Percentiles rank a stretch among this genome's conserved stretches.
phyloP scores from a whole-genome alignment of 495 filamentous ascomycete genomes.

The Aspergillus heteromorphus region DNA sequence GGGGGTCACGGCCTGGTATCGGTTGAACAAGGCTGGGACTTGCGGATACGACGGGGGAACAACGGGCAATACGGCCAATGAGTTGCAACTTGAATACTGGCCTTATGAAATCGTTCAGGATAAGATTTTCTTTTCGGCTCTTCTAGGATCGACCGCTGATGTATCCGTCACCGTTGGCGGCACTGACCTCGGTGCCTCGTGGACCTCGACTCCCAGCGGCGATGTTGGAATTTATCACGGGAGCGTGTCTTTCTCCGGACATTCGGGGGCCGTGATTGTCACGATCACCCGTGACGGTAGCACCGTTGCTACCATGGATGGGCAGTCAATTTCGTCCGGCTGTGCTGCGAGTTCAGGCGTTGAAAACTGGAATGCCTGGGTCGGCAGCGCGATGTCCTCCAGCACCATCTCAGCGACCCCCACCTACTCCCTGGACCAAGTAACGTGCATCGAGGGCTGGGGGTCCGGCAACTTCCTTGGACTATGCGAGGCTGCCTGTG shows the following conservation, averaged over 20 bases:
- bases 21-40: slow-evolving; percentile 29
- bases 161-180: too few relatives aligned
- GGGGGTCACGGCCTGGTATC: slow-evolving; percentile 60
- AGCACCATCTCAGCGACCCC: slow-evolving; percentile 45
- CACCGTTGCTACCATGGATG: slow-evolving; percentile 10
- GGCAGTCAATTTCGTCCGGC: slow-evolving; percentile 38
- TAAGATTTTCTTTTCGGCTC: slow-evolving; percentile 27
- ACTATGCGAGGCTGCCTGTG: slow-evolving; percentile 14
- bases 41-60: slow-evolving; percentile 25
- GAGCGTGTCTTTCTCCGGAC: not conserved
- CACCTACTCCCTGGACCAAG: slow-evolving; percentile 51
- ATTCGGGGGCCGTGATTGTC: not conserved
- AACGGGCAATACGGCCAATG: slow-evolving; percentile 27
- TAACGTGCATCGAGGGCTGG: slow-evolving; percentile 21
- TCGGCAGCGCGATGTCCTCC: slow-evolving; percentile 15
- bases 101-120: slow-evolving; percentile 18
- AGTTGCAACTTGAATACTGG: slow-evolving; percentile 16
- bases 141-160: too few relatives aligned
- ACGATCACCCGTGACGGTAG: not conserved
- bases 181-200: too few relatives aligned
- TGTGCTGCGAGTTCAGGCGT: slow-evolving; percentile 31
- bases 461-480: slow-evolving; percentile 8
- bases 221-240: not conserved
- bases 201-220: not conserved
- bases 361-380: slow-evolving; percentile 44